Evolutionary conservation across 257 asterid genomes (phyloP).

Genomic region (Rauvolfia tetraphylla): DNA sequence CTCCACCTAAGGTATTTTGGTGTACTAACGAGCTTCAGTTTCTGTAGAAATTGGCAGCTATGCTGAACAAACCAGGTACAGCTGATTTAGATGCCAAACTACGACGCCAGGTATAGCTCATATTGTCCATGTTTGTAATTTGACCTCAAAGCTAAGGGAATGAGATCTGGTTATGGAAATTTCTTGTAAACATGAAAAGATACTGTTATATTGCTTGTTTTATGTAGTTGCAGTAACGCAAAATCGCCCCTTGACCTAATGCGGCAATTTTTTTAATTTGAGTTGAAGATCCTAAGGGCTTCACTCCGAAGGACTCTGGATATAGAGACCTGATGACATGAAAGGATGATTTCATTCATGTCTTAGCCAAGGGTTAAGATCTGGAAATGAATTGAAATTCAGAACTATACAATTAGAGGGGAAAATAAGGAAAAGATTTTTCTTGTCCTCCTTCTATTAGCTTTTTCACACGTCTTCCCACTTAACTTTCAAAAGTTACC

Average conservation of each 20-base stretch:
- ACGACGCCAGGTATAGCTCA: slow-evolving; percentile 74
- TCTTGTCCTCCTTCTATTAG: neutral
- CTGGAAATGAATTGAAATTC: neutral
- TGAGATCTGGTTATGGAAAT: neutral
- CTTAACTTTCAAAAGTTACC: neutral
- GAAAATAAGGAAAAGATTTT: no score
- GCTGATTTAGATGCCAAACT: slow-evolving; percentile 44
- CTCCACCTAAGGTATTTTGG: slow-evolving; percentile 3
- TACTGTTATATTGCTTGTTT: neutral
- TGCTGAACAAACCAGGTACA: slow-evolving; percentile 40
- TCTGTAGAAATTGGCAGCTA: slow-evolving; percentile 52
- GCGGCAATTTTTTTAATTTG: neutral
- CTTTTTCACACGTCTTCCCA: neutral
- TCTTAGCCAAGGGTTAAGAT: neutral
- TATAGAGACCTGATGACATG: neutral
- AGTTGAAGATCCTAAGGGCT: neutral
- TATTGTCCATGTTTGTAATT: neutral
- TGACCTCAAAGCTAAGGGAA: neutral
- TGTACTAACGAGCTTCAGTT: slow-evolving; percentile 17
- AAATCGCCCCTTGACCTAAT: neutral
- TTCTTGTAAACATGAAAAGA: neutral
- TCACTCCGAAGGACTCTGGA: neutral
- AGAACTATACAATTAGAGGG: neutral
- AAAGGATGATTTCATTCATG: neutral
- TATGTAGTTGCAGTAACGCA: neutral